phyloP scores from a whole-genome alignment of 305 asterid genomes.

The Solanum hybrid region DNA sequence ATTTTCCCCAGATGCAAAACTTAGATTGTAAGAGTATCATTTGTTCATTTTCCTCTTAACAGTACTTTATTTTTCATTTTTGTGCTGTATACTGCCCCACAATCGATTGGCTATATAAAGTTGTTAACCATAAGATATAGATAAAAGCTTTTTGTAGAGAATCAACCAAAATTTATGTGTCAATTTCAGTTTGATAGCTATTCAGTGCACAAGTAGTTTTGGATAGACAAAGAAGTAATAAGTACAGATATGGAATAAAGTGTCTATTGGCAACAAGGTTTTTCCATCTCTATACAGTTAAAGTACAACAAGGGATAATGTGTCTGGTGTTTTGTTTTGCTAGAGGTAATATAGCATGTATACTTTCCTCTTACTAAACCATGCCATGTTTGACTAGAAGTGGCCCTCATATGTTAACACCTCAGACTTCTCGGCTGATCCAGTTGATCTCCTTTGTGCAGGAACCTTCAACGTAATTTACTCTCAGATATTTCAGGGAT shows the following conservation, averaged over 20 bases:
- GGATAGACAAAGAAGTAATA: not conserved
- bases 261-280: not conserved
- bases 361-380: not conserved
- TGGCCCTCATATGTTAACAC: not conserved
- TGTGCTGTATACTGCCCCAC: not conserved
- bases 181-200: not conserved
- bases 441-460: constrained; percentile 23
- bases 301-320: not conserved
- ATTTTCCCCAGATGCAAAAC: not conserved
- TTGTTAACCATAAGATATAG: not conserved
- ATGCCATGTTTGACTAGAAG: not conserved
- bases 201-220: not conserved
- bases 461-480: constrained; percentile 60
- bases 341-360: not conserved
- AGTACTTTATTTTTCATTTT: not conserved
- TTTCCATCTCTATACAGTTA: not conserved
- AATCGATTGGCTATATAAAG: not conserved
- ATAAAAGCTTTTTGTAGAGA: not conserved
- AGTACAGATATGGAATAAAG: not conserved
- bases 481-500: constrained; percentile 49
- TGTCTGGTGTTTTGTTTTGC: not conserved
- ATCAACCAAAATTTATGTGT: not conserved
- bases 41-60: not conserved
- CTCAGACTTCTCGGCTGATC: not conserved
- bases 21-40: not conserved